Evolutionary conservation across 2,329 filamentous ascomycete genomes (phyloP), one percentile per base, ranked within the genome.

Genomic region (Bipolaris oryzae): DNA sequence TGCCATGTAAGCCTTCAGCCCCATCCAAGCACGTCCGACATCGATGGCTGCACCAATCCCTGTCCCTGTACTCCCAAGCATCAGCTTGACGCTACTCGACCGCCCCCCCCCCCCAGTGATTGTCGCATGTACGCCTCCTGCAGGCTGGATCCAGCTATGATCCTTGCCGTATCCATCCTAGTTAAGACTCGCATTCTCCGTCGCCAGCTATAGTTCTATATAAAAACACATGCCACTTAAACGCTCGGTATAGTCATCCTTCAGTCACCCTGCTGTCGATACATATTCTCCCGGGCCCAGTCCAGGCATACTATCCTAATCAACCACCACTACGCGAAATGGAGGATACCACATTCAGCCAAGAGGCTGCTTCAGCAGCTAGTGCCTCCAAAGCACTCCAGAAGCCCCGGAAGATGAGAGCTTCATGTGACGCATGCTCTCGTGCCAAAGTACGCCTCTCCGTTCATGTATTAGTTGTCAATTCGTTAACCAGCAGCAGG

Each of bases 371-470:
- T 31, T 53, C 67, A 45, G 52, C 67, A 44, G 64, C 68, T 23
- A 66, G 56, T 50, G 62, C 62, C 25, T 60, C 66, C 3, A 63
- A 65, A 11, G 65, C 63, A 23, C 66, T 69, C 42, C 59, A 60
- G 41, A 76, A 74, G 62, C 69, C 71, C 51, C 70, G 73, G 37
- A 76, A 76, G 62, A 71, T 76, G 59, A 66, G 73, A 58, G 73
- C 73, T 58, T 76, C 73, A 25, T 76, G 73, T 38, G 73, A 76
- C 60, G 73, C 73, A 31, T 76, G 73, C 63, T 76, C 73, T 34
- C 72, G 72, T 48, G 72, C 73, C 33, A 76, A 76, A 58, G 68
- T 69, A 64, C 20, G 5, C 21, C 31, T 18, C 34, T 13, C 11
- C 20, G 21, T 31, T 15, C 34, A 11, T 15, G 16, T 45, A 13